Percentiles rank a stretch among this genome's conserved stretches.
Conservation (phyloP, 1,284 basidiomycete genomes). For the Pholiota adiposa region DNA sequence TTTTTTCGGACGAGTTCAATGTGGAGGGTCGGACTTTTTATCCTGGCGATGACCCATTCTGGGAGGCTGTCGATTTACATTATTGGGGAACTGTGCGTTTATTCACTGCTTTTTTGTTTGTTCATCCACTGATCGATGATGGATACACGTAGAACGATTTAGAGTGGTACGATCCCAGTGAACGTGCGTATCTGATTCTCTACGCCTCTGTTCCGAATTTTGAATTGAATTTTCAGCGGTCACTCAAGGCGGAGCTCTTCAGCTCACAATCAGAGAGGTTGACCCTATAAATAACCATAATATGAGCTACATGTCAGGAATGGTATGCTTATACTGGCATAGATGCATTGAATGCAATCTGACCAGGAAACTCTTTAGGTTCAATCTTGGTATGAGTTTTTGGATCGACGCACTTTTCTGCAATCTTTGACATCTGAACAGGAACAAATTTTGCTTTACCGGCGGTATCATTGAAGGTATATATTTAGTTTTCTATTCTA, state of each 20-base stretch:
- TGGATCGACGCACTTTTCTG: neutral
- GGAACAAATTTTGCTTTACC: constrained; percentile 82
- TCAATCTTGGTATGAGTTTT: constrained; percentile 33
- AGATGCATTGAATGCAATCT: neutral
- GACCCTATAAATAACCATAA: constrained; percentile 37
- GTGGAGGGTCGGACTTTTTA: constrained; percentile 71
- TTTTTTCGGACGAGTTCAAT: constrained; percentile 82
- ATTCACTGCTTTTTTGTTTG: neutral
- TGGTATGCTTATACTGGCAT: constrained; percentile 27
- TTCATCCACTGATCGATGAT: neutral
- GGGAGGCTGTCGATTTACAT: constrained; percentile 48
- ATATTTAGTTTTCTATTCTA: neutral
- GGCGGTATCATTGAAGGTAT: constrained; percentile 66
- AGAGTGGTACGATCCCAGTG: constrained; percentile 46
- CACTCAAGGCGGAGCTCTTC: constrained; percentile 35
- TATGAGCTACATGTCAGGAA: constrained; percentile 38
- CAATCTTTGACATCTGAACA: constrained; percentile 13
- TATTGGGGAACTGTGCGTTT: constrained; percentile 49
- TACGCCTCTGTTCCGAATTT: neutral
- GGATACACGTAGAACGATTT: constrained; percentile 31
- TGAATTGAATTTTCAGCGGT: constrained; percentile 25
- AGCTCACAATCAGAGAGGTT: constrained; percentile 33
- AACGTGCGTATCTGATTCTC: constrained; percentile 25
- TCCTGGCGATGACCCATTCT: constrained; percentile 67
- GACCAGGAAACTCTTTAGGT: constrained; percentile 26